Evolutionary conservation across 768 basidiomycete species (phyloP).

Genomic region (Suillus lakei): DNA sequence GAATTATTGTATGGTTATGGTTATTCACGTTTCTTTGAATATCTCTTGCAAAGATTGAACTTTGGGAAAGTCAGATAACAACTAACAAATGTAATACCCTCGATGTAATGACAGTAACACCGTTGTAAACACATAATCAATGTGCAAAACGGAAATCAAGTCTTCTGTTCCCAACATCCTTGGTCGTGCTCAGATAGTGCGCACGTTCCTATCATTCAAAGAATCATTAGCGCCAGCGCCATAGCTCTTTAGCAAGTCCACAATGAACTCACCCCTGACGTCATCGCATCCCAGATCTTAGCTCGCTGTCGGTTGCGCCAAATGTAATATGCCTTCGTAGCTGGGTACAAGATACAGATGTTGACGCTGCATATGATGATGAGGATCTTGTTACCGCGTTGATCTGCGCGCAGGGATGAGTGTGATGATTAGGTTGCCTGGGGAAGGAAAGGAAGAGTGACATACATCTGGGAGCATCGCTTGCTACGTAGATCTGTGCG

Average conservation of each 20-base stretch:
- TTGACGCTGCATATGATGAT: slow-evolving; percentile 58
- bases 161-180: slow-evolving; percentile 61
- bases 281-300: slow-evolving; percentile 63
- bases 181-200: slow-evolving; percentile 62
- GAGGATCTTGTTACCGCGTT: slow-evolving; percentile 60
- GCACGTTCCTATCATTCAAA: slow-evolving; percentile 47
- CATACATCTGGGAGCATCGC: slow-evolving; percentile 62
- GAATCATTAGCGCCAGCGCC: neutral
- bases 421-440: neutral
- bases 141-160: slow-evolving; percentile 67
- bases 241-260: neutral
- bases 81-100: no score
- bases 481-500: slow-evolving; percentile 59
- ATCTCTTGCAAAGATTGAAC: neutral
- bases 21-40: neutral
- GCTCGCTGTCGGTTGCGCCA: slow-evolving; percentile 62
- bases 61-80: no score
- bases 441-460: neutral
- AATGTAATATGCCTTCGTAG: slow-evolving; percentile 57
- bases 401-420: slow-evolving; percentile 39
- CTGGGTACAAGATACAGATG: slow-evolving; percentile 54
- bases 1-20: neutral
- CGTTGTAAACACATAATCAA: slow-evolving; percentile 28
- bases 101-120: no score
- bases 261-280: slow-evolving; percentile 41